phyloP scores from a whole-genome alignment of 768 basidiomycete species.

The Mycena sanguinolenta region DNA sequence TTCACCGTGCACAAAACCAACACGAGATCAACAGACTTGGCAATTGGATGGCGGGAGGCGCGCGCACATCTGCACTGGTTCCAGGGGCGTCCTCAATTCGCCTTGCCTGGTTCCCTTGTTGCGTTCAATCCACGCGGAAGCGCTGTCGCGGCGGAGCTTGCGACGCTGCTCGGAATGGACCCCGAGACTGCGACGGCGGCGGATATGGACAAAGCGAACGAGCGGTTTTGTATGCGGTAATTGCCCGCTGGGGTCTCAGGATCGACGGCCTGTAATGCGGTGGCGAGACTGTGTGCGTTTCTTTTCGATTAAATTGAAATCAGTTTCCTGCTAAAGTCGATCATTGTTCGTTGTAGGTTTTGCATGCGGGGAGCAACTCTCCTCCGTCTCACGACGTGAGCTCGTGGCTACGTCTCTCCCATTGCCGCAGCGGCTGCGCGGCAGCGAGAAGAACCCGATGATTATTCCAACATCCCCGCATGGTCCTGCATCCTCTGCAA shows the following conservation, averaged over 20 bases:
- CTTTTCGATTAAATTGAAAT: too few relatives aligned
- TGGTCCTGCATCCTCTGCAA: slow-evolving; percentile 17
- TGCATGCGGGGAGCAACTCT: too few relatives aligned
- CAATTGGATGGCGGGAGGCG: slow-evolving; percentile 18
- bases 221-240: slow-evolving; percentile 9
- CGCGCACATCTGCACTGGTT: slow-evolving; percentile 6
- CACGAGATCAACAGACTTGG: neutral
- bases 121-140: neutral
- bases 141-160: neutral
- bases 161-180: slow-evolving; percentile 3
- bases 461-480: neutral
- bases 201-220: slow-evolving; percentile 7
- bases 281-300: slow-evolving; percentile 27
- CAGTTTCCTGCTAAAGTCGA: too few relatives aligned
- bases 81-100: neutral
- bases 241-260: slow-evolving; percentile 2
- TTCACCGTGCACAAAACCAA: neutral
- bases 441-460: neutral
- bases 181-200: neutral
- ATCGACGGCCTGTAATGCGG: neutral
- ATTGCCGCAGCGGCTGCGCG: neutral
- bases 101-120: neutral
- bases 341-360: too few relatives aligned
- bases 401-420: neutral
- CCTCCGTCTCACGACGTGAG: neutral